These are phyloP conservation scores for Talaromyces islandicus DNA, from an alignment of 2,329 filamentous ascomycete genomes.

Conservation along the genomic window DNA sequence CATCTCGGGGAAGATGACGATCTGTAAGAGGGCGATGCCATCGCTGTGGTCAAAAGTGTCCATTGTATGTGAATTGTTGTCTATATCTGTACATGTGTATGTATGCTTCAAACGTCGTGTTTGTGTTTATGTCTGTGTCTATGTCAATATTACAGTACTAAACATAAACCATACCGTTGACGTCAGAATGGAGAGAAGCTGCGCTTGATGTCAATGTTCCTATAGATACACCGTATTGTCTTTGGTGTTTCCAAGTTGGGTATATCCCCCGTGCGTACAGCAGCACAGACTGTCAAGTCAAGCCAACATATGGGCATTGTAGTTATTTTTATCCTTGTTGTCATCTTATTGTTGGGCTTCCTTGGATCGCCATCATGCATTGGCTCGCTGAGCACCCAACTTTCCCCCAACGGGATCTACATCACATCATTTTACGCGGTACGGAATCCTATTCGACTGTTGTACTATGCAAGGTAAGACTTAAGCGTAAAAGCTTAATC, in stretches of 20 bases:
- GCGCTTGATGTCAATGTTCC: too few relatives aligned
- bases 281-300: background rate
- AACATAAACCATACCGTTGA: too few relatives aligned
- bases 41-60: background rate
- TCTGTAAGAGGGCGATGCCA: background rate
- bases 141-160: too few relatives aligned
- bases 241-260: background rate
- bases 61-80: background rate
- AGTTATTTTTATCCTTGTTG: background rate
- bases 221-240: background rate
- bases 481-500: too few relatives aligned
- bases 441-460: too few relatives aligned
- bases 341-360: background rate
- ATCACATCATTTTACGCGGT: too few relatives aligned
- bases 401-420: background rate
- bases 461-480: too few relatives aligned
- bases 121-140: too few relatives aligned
- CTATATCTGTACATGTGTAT: too few relatives aligned
- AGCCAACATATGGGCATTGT: background rate
- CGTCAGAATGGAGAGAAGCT: background rate
- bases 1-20: background rate
- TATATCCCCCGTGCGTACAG: background rate
- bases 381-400: background rate
- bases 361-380: background rate
- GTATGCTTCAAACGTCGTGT: too few relatives aligned